phyloP scores from a whole-genome alignment of 345 rosid genomes.

The Psidium friedrichsthalianum region DNA sequence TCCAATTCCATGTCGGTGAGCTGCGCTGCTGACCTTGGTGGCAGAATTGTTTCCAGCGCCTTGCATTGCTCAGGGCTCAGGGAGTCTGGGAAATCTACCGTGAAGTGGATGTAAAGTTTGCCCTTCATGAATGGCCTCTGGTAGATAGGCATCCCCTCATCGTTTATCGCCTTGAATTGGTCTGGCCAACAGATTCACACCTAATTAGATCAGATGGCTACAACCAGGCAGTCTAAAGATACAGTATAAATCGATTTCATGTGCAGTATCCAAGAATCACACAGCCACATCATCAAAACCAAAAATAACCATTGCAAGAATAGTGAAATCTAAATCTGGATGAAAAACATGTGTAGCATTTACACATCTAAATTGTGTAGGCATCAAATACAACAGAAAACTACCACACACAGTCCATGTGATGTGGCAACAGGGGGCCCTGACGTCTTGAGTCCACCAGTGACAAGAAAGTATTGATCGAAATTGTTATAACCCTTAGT shows the following conservation, averaged over 20 bases:
- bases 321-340: background rate
- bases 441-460: background rate
- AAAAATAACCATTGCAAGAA: background rate
- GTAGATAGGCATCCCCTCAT: slow-evolving; percentile 53
- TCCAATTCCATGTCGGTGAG: slow-evolving; percentile 52
- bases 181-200: slow-evolving; percentile 7
- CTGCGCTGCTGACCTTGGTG: slow-evolving; percentile 21
- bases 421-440: background rate
- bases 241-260: background rate
- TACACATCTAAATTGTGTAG: background rate
- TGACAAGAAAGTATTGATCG: background rate
- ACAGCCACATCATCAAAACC: background rate
- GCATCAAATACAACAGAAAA: background rate
- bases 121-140: slow-evolving; percentile 66
- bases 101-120: slow-evolving; percentile 44
- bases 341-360: background rate
- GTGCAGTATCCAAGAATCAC: background rate
- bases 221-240: background rate
- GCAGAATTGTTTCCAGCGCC: slow-evolving; percentile 39
- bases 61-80: slow-evolving; percentile 36
- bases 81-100: slow-evolving; percentile 53
- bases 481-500: background rate
- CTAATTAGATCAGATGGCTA: background rate
- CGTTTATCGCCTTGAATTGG: slow-evolving; percentile 39
- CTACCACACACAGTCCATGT: background rate